phyloP scores from a whole-genome alignment of 1,284 basidiomycete species.

The Leccinum pachyderme region DNA sequence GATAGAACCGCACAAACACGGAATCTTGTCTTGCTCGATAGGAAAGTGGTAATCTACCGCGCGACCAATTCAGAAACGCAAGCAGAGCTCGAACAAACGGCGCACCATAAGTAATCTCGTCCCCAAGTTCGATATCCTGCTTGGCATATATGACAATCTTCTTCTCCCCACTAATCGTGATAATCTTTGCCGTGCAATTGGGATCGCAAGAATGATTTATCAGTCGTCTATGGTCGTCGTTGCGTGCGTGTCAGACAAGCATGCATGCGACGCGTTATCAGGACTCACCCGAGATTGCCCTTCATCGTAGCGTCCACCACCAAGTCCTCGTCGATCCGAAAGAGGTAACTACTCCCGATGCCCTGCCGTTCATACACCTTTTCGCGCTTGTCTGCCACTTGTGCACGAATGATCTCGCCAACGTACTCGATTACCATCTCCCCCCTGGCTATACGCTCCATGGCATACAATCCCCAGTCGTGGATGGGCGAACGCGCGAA shows the following conservation, averaged over 20 bases:
- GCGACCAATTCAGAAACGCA: not conserved
- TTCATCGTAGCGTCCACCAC: conserved; percentile 99
- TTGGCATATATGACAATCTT: conserved; percentile 99
- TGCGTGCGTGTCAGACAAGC: conserved; percentile 10
- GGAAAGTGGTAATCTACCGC: conserved; percentile 86
- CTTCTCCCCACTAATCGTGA: conserved; percentile 97
- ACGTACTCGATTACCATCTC: conserved; percentile 99
- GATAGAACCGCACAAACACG: conserved; percentile 82
- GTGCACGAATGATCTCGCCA: conserved; percentile 92
- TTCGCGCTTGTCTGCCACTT: conserved; percentile 96
- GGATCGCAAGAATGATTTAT: conserved; percentile 98
- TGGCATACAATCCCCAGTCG: conserved; percentile 96
- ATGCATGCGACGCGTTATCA: conserved; percentile 5
- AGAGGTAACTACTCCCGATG: conserved; percentile 93
- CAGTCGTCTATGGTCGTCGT: conserved; percentile 58
- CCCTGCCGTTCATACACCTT: conserved; percentile 95
- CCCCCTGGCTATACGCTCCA: conserved; percentile 89
- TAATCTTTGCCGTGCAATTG: conserved; percentile 97
- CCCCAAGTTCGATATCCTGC: conserved; percentile 87
- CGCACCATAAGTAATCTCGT: conserved; percentile 91
- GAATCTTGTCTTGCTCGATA: conserved; percentile 90
- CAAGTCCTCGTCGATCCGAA: conserved; percentile 88
- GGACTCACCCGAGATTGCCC: conserved; percentile 89
- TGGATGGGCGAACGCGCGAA: conserved; percentile 97
- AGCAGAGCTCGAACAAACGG: conserved; percentile 9